Percentiles rank a stretch among this genome's conserved stretches.
Evolutionary conservation across 2,329 filamentous ascomycete species (phyloP).

Genomic region (Phaeoacremonium minimum): DNA sequence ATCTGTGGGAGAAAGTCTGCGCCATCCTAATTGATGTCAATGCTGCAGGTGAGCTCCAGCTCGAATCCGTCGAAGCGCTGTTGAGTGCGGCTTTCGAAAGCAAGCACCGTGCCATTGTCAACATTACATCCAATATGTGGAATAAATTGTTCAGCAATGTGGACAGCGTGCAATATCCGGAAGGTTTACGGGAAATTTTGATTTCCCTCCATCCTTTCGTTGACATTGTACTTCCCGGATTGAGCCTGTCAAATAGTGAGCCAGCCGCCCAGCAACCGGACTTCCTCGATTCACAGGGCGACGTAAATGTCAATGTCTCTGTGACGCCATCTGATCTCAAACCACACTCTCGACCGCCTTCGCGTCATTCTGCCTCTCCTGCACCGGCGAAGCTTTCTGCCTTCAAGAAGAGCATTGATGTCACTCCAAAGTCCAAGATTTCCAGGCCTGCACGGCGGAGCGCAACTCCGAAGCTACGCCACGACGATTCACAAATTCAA

Average conservation of each 20-base stretch:
- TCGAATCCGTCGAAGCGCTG: slow-evolving; percentile 49
- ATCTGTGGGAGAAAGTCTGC: slow-evolving; percentile 47
- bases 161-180: slow-evolving; percentile 59
- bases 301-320: too few relatives aligned
- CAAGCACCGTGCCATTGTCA: slow-evolving; percentile 52
- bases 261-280: slow-evolving; percentile 31
- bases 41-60: slow-evolving; percentile 34
- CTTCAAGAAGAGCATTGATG: slow-evolving; percentile 2
- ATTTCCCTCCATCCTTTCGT: slow-evolving; percentile 52
- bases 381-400: slow-evolving; percentile 25
- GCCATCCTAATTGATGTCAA: slow-evolving; percentile 27
- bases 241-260: slow-evolving; percentile 30
- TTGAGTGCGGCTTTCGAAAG: slow-evolving; percentile 53
- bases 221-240: slow-evolving; percentile 40
- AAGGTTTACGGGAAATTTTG: slow-evolving; percentile 58
- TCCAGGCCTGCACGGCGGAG: slow-evolving; percentile 12
- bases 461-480: slow-evolving; percentile 55
- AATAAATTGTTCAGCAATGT: slow-evolving; percentile 63
- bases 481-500: slow-evolving; percentile 78
- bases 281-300: slow-evolving; percentile 47
- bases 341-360: slow-evolving; percentile 16
- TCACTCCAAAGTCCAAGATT: background rate
- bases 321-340: slow-evolving; percentile 14
- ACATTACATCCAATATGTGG: slow-evolving; percentile 54
- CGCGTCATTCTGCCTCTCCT: slow-evolving; percentile 17